phyloP scores from a whole-genome alignment of 805 yeast species.

The Vanderwaltozyma tropicalis region DNA sequence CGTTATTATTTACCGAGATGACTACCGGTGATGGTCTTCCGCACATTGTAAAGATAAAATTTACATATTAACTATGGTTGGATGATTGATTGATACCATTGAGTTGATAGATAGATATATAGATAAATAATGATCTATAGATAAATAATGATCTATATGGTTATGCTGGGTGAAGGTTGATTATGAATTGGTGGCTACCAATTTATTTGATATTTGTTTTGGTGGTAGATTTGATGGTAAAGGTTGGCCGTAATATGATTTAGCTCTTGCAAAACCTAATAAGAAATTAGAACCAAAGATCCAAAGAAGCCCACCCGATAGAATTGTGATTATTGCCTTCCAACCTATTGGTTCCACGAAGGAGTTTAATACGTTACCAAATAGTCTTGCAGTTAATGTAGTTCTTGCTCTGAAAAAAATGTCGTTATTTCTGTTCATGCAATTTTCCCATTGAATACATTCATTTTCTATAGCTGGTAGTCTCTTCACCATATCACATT shows the following conservation, averaged over 20 bases:
- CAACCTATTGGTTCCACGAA: conserved; percentile 59
- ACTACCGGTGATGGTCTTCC: too few relatives aligned
- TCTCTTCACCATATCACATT: conserved; percentile 42
- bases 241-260: conserved; percentile 29
- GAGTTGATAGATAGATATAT: too few relatives aligned
- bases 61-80: too few relatives aligned
- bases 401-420: conserved; percentile 38
- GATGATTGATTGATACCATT: too few relatives aligned
- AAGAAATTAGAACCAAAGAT: conserved; percentile 51
- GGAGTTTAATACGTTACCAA: conserved; percentile 53
- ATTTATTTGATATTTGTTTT: neutral
- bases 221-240: neutral
- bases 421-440: conserved; percentile 49
- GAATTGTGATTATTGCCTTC: conserved; percentile 41
- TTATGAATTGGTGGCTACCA: too few relatives aligned
- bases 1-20: too few relatives aligned
- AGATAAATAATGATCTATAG: too few relatives aligned
- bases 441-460: conserved; percentile 54
- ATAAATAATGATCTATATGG: too few relatives aligned
- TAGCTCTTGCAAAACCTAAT: conserved; percentile 56
- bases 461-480: conserved; percentile 48
- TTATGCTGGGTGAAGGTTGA: too few relatives aligned
- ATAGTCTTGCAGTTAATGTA: conserved; percentile 47
- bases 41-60: too few relatives aligned
- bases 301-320: conserved; percentile 33